Percentiles rank a stretch among this genome's conserved stretches.
Conservation (phyloP, 345 rosid genomes). For the Mangifera indica region DNA sequence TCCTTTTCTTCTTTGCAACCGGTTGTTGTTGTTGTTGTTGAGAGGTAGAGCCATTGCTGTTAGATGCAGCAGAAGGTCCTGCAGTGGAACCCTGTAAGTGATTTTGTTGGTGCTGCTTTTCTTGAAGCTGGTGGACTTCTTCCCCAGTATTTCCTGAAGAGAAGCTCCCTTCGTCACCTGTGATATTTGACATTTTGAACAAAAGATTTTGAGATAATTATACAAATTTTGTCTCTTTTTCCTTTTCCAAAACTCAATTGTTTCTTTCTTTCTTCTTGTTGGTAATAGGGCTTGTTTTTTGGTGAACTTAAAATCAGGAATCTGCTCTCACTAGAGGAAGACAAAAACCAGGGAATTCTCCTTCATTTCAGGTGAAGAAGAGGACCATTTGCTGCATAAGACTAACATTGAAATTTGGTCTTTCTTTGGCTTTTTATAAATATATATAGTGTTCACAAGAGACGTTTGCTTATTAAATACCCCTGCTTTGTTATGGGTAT, state of each 20-base stretch:
- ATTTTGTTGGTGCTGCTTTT: conserved; percentile 27
- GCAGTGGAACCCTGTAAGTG: conserved; percentile 20
- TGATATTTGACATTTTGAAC: conserved; percentile 53
- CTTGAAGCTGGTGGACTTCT: conserved; percentile 43
- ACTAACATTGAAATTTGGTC: conserved; percentile 40
- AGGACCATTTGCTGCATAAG: conserved; percentile 10
- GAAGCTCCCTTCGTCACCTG: conserved; percentile 67
- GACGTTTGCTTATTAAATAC: conserved; percentile 19
- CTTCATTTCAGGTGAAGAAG: conserved; percentile 29
- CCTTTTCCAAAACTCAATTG: conserved; percentile 17
- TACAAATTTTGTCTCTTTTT: conserved; percentile 5
- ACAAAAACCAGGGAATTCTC: conserved; percentile 40
- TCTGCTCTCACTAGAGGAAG: conserved; percentile 33
- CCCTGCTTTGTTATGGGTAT: conserved; percentile 4
- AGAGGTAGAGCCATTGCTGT: conserved; percentile 35
- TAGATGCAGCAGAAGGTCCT: conserved; percentile 25
- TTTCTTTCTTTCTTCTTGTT: conserved; percentile 19
- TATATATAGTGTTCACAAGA: conserved; percentile 16
- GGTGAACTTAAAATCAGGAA: conserved; percentile 40
- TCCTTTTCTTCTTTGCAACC: conserved; percentile 81
- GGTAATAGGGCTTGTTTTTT: conserved; percentile 23
- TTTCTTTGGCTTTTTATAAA: conserved; percentile 53
- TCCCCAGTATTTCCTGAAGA: conserved; percentile 61
- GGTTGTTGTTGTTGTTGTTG: conserved; percentile 31
- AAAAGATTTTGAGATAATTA: conserved; percentile 4